phyloP scores from a whole-genome alignment of 176 grass and related monocot species.

The Paspalum notatum region DNA sequence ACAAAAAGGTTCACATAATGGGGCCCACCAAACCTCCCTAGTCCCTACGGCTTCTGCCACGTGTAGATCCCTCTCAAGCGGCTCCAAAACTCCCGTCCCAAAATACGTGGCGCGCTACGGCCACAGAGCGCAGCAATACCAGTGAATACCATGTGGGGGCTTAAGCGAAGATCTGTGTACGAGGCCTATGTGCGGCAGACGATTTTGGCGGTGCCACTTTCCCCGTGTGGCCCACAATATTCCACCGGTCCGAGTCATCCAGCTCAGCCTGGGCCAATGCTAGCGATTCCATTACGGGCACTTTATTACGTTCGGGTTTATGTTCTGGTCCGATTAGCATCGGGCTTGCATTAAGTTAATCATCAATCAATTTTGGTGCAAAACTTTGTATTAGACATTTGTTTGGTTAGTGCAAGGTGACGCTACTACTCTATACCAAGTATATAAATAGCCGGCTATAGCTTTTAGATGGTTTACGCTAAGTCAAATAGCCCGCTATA shows the following conservation, averaged over 20 bases:
- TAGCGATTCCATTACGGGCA: neutral
- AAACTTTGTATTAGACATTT: neutral
- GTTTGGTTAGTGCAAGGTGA: neutral
- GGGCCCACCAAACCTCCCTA: neutral
- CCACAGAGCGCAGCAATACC: neutral
- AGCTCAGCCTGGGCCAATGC: slow-evolving; percentile 18
- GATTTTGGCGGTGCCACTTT: neutral
- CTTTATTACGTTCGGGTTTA: neutral
- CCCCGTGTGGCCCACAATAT: slow-evolving; percentile 11
- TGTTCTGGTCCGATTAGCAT: neutral
- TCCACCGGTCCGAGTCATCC: slow-evolving; percentile 29
- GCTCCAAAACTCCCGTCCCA: neutral
- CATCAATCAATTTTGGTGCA: neutral
- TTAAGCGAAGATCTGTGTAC: neutral
- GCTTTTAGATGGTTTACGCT: too few species aligned
- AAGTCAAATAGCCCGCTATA: too few species aligned
- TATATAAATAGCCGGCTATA: too few species aligned
- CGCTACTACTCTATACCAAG: neutral
- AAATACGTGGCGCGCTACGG: neutral
- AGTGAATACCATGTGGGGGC: neutral
- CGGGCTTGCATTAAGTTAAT: neutral
- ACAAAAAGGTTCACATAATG: too few species aligned
- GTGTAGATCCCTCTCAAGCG: slow-evolving; percentile 17
- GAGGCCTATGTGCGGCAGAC: neutral
- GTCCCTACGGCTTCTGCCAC: neutral